phyloP scores from a whole-genome alignment of 305 asterid species.

The Solanum hybrid region DNA sequence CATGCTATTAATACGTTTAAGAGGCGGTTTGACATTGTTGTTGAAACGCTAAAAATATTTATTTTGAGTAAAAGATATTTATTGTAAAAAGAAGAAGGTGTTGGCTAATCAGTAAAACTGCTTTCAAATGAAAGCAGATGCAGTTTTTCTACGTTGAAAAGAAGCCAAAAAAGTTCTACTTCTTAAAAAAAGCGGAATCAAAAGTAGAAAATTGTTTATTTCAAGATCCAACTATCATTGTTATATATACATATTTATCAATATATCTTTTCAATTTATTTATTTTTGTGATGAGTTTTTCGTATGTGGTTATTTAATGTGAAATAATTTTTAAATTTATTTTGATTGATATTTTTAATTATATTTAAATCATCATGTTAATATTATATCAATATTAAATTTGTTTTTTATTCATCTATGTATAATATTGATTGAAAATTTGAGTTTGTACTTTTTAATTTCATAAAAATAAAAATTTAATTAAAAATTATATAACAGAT shows the following conservation, averaged over 20 bases:
- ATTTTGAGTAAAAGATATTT: background rate
- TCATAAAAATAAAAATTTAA: too few species aligned
- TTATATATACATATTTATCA: too few species aligned
- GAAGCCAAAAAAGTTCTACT: too few species aligned
- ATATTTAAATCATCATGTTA: too few species aligned
- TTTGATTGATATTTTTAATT: background rate
- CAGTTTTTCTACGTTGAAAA: too few species aligned
- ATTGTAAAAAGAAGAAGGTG: too few species aligned
- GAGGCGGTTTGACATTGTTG: background rate
- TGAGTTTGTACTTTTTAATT: background rate
- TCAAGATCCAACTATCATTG: background rate
- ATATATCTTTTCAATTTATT: too few species aligned
- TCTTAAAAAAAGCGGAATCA: background rate
- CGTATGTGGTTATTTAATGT: background rate
- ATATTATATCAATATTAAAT: too few species aligned
- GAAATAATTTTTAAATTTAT: background rate
- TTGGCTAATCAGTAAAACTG: background rate
- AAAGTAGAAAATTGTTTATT: background rate
- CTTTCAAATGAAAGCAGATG: background rate
- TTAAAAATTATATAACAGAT: too few species aligned
- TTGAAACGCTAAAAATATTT: background rate
- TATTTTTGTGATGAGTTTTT: background rate
- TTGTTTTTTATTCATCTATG: background rate
- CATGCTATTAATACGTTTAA: background rate
- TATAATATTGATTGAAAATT: too few species aligned